Evolutionary conservation across 306 rosid genomes (phyloP).

Genomic region (Quercus glauca): DNA sequence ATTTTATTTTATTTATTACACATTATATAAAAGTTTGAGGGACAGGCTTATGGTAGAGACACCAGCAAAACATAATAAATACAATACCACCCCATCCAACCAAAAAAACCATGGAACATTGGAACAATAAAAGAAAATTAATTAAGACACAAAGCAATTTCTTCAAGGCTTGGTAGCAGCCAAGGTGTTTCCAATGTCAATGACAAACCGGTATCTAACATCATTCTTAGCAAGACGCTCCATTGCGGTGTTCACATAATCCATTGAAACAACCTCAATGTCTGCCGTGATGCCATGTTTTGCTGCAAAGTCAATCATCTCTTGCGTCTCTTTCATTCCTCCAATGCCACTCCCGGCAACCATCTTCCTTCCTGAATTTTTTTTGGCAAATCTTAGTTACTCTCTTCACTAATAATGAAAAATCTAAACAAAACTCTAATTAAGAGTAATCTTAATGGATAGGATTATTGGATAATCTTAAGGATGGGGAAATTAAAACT

Average conservation of each 20-base stretch:
- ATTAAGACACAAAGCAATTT: background rate
- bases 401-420: background rate
- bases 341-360: conserved; percentile 8
- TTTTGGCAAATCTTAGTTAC: background rate
- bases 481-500: no score
- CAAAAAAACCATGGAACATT: background rate
- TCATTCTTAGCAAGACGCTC: conserved; percentile 12
- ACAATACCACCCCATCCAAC: no score
- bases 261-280: conserved; percentile 3
- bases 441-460: no score
- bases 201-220: conserved; percentile 21
- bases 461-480: no score
- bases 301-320: conserved; percentile 29
- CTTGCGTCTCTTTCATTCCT: conserved; percentile 29
- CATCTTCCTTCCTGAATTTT: conserved; percentile 7
- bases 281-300: conserved; percentile 19
- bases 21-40: no score
- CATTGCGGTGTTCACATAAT: conserved; percentile 22
- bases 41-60: no score
- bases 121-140: background rate
- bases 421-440: no score
- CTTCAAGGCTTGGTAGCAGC: background rate
- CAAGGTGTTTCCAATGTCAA: conserved; percentile 23
- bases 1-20: no score
- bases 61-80: no score